A percentile compares a stretch with the other conserved stretches of the same genome.
These are phyloP conservation scores for Penicillium sp. DNA, from an alignment of 2,329 filamentous ascomycete genomes.

Conservation along the genomic window DNA sequence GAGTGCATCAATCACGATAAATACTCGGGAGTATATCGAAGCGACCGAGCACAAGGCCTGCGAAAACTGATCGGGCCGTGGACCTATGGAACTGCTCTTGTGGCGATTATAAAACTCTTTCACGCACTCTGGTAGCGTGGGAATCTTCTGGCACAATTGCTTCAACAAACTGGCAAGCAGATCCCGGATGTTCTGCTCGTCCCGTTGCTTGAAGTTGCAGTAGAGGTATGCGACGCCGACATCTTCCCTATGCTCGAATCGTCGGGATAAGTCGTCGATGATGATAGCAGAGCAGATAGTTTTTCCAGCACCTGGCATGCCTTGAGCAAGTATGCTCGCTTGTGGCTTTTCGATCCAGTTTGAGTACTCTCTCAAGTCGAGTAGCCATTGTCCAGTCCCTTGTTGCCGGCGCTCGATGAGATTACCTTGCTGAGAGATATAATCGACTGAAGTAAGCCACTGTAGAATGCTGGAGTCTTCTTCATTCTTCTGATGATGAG, in stretches of 20 bases:
- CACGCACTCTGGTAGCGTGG: constrained; percentile 29
- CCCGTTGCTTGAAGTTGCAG: constrained; percentile 44
- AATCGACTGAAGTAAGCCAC: background rate
- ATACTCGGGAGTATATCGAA: constrained; percentile 18
- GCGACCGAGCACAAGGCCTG: constrained; percentile 18
- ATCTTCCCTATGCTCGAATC: constrained; percentile 17
- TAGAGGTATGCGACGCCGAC: constrained; percentile 52
- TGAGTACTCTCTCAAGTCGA: constrained; percentile 18
- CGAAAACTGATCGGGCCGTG: constrained; percentile 26
- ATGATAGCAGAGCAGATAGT: constrained; percentile 32
- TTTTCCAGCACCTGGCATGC: constrained; percentile 24
- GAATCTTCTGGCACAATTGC: constrained; percentile 36
- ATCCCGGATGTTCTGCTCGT: constrained; percentile 39
- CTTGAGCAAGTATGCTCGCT: constrained; percentile 16
- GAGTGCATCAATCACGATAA: constrained; percentile 36
- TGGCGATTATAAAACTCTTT: constrained; percentile 28
- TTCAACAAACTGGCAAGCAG: constrained; percentile 41
- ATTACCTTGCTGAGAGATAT: constrained; percentile 17
- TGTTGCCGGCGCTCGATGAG: constrained; percentile 3
- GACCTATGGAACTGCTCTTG: constrained; percentile 17
- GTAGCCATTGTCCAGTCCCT: constrained; percentile 25
- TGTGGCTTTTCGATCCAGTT: constrained; percentile 11
- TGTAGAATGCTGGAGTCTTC: constrained; percentile 6
- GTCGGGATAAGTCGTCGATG: constrained; percentile 41
- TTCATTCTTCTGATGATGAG: background rate